Evolutionary conservation across 345 rosid genomes (phyloP), one percentile per base, ranked within the genome.

Genomic region (Punica granatum): DNA sequence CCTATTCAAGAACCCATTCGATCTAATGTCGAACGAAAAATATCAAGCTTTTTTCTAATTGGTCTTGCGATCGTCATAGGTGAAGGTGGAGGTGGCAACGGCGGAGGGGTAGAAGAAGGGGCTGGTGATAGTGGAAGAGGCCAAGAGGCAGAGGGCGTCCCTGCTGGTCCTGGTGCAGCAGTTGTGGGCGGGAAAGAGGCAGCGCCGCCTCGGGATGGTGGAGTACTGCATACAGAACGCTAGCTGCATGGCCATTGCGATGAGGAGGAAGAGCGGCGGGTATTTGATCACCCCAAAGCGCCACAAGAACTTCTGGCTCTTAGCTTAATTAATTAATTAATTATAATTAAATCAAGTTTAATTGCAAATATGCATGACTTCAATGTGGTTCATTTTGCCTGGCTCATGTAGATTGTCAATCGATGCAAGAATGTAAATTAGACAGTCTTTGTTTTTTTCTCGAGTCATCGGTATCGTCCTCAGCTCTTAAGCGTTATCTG

Each of bases 241-340:
- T n/a, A 70, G 83, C 26, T 89, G 98, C 80, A 83, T 90, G 92
- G 80, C 98, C 0, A 82, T 93, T 67, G 97, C 90, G 0, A 96
- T 88, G 60, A 84, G 92, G 71, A 86, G 88, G 61, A 90, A 90
- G 81, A 86, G 85, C 21, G 98, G 97, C 0, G 96, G 97, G 54
- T 90, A 90, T 83, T 80, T 86, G 79, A 93, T 93, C 73, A 93
- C 98, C 70, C 90, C 92, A 35, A 90, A 90, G 67, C 85, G 96
- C 63, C 98, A 88, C 78, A 90, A 84, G 48, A 88, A 87, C 11
- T 93, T 93, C 72, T 93, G 98, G 98, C 97, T 88, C 59, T 77
- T 90, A 56, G 98, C 98, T 78, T 93, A 75, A 77, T 6, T 16
- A 11, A 37, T 30, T 35, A 35, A 67, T 43, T 56, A 26, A 16